Percentiles rank a stretch among this genome's conserved stretches.
phyloP scores from a whole-genome alignment of 139 green algal species.

The Tetradesmus lagerheimii region DNA sequence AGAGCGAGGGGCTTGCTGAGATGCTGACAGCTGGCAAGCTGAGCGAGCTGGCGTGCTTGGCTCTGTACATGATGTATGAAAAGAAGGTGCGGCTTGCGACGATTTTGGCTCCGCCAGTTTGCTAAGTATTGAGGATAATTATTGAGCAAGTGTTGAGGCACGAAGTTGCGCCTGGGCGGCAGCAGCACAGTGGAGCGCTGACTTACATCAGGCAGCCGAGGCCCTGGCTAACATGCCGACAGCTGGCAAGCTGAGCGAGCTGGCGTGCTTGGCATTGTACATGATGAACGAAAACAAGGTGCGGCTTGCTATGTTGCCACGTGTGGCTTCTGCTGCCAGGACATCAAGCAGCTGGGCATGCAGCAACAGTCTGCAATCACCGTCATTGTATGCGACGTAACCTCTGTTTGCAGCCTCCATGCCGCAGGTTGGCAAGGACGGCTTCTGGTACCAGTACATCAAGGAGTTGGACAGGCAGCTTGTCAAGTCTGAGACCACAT shows the following conservation, averaged over 20 bases:
- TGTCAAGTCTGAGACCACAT: no score
- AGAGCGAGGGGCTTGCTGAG: conserved; percentile 87
- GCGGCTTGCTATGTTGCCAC: background rate
- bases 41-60: conserved; percentile 89
- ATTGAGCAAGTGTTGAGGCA: no score
- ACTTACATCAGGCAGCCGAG: conserved; percentile 48
- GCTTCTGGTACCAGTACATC: conserved; percentile 90
- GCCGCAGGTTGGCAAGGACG: conserved; percentile 56
- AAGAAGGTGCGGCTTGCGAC: conserved; percentile 81
- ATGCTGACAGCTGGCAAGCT: conserved; percentile 95
- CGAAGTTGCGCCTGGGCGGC: no score
- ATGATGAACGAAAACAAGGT: conserved; percentile 95
- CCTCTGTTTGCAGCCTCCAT: background rate
- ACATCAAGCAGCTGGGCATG: conserved; percentile 92
- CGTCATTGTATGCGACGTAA: background rate
- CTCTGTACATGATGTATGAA: conserved; percentile 96
- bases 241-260: conserved; percentile 92
- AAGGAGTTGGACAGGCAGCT: conserved; percentile 84
- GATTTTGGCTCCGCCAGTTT: background rate
- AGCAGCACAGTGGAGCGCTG: background rate
- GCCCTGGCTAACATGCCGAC: conserved; percentile 92
- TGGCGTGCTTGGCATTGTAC: conserved; percentile 91
- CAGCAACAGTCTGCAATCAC: background rate
- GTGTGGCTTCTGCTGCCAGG: conserved; percentile 82
- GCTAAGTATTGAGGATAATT: no score